Evolutionary conservation across 177 flowering plant species (phyloP).

Genomic region (Vitis hybrid): DNA sequence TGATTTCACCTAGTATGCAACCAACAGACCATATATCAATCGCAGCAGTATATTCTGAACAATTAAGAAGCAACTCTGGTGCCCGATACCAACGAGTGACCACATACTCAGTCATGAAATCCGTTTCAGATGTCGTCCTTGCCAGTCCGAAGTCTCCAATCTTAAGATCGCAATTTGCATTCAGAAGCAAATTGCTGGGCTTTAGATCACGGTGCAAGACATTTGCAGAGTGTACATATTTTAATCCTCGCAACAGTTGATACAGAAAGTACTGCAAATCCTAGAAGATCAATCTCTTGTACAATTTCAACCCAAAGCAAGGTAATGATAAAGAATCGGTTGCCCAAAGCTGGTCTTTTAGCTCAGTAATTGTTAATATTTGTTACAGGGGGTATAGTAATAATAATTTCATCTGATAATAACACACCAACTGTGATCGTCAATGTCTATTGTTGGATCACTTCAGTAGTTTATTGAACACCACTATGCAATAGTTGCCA

Average conservation of each 20-base stretch:
- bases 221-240: slow-evolving; percentile 45
- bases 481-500: too few relatives aligned
- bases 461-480: too few relatives aligned
- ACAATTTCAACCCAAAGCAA: not conserved
- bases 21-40: slow-evolving; percentile 75
- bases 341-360: too few relatives aligned
- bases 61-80: slow-evolving; percentile 59
- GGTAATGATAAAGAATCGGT: not conserved
- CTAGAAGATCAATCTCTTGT: slow-evolving; percentile 10
- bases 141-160: slow-evolving; percentile 56
- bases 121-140: slow-evolving; percentile 49
- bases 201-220: slow-evolving; percentile 53
- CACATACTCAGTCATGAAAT: slow-evolving; percentile 50
- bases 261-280: slow-evolving; percentile 41
- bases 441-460: too few relatives aligned
- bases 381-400: too few relatives aligned
- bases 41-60: slow-evolving; percentile 70
- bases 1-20: slow-evolving; percentile 63
- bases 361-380: too few relatives aligned
- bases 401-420: too few relatives aligned
- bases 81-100: slow-evolving; percentile 52
- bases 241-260: slow-evolving; percentile 41
- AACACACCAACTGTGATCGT: too few relatives aligned
- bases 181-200: slow-evolving; percentile 44
- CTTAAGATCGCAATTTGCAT: slow-evolving; percentile 46